These are phyloP conservation scores for Abortiporus biennis DNA, from an alignment of 1,284 basidiomycete species.

Conservation along the genomic window DNA sequence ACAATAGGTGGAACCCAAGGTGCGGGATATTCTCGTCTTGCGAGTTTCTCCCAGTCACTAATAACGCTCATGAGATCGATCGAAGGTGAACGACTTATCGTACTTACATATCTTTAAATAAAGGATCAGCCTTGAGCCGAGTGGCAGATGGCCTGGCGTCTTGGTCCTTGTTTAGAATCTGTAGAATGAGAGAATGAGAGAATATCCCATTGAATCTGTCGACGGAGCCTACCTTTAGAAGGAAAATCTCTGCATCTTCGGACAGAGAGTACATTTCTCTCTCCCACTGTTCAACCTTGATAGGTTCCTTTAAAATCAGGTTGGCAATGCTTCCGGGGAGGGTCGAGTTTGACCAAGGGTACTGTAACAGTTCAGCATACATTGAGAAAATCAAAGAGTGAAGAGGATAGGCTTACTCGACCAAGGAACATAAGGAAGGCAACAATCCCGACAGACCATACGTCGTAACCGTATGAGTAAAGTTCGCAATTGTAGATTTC, in stretches of 20 bases:
- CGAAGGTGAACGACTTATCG: background rate
- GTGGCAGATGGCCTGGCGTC: background rate
- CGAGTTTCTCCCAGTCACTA: background rate
- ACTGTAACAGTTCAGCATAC: slow-evolving; percentile 1
- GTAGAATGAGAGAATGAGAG: background rate
- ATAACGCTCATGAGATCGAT: background rate
- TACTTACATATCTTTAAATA: slow-evolving; percentile 2
- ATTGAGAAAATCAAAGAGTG: too few species aligned
- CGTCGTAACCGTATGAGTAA: slow-evolving; percentile 62
- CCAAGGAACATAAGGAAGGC: slow-evolving; percentile 61
- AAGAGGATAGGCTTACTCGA: slow-evolving; percentile 7
- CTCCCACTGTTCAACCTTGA: background rate
- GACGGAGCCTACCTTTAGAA: background rate
- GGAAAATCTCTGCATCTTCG: background rate
- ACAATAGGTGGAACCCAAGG: background rate
- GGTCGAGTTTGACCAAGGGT: background rate
- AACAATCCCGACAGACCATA: slow-evolving; percentile 52
- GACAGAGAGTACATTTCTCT: background rate
- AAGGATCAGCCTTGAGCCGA: background rate
- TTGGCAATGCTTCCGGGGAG: background rate
- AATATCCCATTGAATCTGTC: too few species aligned
- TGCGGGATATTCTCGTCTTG: background rate
- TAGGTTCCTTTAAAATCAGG: background rate
- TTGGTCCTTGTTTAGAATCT: background rate
- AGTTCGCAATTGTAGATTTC: slow-evolving; percentile 61